Conservation (phyloP, 2,329 filamentous ascomycete species). For the Fusarium pseudocircinatum region DNA sequence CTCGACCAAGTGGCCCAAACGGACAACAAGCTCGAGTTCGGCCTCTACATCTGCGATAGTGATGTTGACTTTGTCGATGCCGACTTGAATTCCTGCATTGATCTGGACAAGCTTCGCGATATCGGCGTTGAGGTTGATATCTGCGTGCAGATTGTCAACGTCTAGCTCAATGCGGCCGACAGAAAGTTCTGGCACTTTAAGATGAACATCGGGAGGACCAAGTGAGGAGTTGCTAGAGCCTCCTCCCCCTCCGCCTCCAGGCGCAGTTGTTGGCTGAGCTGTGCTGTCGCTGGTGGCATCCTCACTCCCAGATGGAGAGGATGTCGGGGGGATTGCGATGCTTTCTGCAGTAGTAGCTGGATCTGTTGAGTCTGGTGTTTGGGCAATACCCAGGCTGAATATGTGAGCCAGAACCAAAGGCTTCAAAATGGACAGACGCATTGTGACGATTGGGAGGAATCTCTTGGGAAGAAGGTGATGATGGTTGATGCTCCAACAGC, state of each 20-base stretch:
- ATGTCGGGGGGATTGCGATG: slow-evolving; percentile 11
- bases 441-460: neutral
- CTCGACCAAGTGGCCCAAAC: slow-evolving; percentile 15
- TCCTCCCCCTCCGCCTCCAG: neutral
- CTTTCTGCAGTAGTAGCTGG: slow-evolving; percentile 17
- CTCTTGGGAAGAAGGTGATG: neutral
- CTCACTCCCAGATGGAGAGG: neutral
- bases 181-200: slow-evolving; percentile 19
- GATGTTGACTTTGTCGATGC: slow-evolving; percentile 25
- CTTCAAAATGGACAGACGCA: slow-evolving; percentile 13
- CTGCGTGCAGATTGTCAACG: slow-evolving; percentile 22
- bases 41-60: slow-evolving; percentile 22
- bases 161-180: slow-evolving; percentile 24
- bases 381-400: neutral
- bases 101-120: slow-evolving; percentile 18
- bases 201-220: slow-evolving; percentile 24
- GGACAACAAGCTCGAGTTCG: slow-evolving; percentile 22
- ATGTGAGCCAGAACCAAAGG: slow-evolving; percentile 10
- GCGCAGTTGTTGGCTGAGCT: neutral
- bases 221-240: slow-evolving; percentile 12
- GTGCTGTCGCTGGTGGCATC: neutral
- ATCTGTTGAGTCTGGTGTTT: slow-evolving; percentile 22
- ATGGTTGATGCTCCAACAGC: neutral
- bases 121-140: slow-evolving; percentile 25
- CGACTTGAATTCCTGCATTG: slow-evolving; percentile 17